Conservation (phyloP, 306 rosid species). For the Senna tora region DNA sequence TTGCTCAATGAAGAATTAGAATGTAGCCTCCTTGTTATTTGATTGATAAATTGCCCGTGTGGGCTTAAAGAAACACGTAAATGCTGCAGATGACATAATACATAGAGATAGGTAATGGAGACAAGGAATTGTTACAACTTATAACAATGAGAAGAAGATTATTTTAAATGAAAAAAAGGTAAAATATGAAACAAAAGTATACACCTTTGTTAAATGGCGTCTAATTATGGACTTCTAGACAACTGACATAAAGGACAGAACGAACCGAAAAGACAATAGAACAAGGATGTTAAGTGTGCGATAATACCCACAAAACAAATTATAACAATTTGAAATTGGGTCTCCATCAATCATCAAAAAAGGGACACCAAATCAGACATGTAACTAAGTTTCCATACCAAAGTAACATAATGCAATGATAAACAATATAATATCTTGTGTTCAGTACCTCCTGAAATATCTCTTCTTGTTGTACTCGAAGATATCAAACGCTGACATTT, state of each 20-base stretch:
- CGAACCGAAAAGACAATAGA: background rate
- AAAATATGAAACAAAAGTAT: background rate
- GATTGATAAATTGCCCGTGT: background rate
- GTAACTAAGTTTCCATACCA: background rate
- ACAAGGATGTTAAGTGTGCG: background rate
- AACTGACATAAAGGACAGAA: constrained; percentile 1
- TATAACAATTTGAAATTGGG: constrained; percentile 13
- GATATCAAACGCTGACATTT: constrained; percentile 33
- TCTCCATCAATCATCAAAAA: constrained; percentile 6
- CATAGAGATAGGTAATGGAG: background rate
- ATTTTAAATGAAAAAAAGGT: background rate
- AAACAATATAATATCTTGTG: background rate
- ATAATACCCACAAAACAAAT: background rate
- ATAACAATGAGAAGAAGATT: background rate
- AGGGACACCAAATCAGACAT: background rate
- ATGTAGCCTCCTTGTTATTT: no score
- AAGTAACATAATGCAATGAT: background rate
- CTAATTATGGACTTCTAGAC: background rate
- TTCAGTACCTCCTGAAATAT: constrained; percentile 41
- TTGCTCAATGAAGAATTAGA: no score
- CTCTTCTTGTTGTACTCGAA: background rate
- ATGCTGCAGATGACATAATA: no score
- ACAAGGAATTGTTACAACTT: background rate
- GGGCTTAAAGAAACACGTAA: background rate
- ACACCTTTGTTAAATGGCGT: background rate